Percentiles rank a stretch among this genome's conserved stretches.
Conservation (phyloP, 768 basidiomycete species). For the Russula emetica region DNA sequence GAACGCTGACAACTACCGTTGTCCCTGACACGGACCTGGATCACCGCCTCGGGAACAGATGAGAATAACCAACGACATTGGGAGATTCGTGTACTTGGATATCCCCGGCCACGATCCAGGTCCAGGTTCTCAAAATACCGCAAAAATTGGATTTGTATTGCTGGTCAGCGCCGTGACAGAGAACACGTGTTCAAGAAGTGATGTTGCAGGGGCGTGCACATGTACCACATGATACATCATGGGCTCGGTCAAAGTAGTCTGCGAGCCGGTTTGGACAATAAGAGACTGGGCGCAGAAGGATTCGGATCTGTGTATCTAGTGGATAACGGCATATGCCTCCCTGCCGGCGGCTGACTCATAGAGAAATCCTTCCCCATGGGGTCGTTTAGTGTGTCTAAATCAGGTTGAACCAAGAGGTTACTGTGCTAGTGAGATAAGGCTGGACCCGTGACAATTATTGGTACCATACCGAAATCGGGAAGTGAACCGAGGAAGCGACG, state of each 20-base stretch:
- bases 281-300: too few relatives aligned
- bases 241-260: background rate
- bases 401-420: background rate
- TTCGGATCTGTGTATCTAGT: background rate
- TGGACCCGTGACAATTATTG: background rate
- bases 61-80: background rate
- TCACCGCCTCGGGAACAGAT: constrained; percentile 50
- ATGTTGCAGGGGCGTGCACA: background rate
- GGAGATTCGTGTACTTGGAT: constrained; percentile 31
- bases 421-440: background rate
- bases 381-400: background rate
- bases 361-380: background rate
- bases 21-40: constrained; percentile 45
- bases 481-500: constrained; percentile 41
- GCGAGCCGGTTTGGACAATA: background rate
- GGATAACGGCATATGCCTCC: background rate
- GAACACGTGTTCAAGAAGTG: constrained; percentile 7
- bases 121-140: background rate
- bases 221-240: constrained; percentile 14
- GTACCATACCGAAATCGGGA: constrained; percentile 34
- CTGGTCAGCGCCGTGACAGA: background rate
- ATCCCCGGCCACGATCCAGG: constrained; percentile 43
- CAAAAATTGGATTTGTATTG: background rate
- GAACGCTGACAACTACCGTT: background rate
- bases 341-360: background rate